Percentiles rank a stretch among this genome's conserved stretches.
phyloP scores from a whole-genome alignment of 2,329 filamentous ascomycete genomes.

The Xylariales sp. region DNA sequence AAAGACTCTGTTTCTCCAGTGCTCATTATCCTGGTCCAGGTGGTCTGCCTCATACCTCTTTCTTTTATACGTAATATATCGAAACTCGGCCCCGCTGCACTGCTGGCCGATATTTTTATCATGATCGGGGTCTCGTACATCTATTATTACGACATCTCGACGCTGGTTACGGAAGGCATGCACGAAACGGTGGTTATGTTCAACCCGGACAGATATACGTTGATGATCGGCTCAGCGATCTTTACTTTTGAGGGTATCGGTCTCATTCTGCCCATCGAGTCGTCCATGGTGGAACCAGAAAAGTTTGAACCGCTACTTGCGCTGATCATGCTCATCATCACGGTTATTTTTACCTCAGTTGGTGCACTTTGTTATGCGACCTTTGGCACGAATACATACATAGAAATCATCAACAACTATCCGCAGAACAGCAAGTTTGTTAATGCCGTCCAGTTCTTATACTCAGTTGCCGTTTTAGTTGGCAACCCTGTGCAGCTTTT shows the following conservation, averaged over 20 bases:
- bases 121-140: conserved; percentile 68
- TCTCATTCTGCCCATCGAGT: conserved; percentile 71
- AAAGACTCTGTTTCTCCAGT: conserved; percentile 48
- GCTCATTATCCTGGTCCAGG: conserved; percentile 61
- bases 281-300: conserved; percentile 67
- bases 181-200: conserved; percentile 61
- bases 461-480: conserved; percentile 68
- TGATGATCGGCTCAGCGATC: conserved; percentile 69
- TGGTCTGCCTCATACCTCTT: conserved; percentile 61
- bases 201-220: conserved; percentile 64
- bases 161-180: conserved; percentile 51
- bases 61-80: conserved; percentile 71
- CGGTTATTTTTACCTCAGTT: conserved; percentile 66
- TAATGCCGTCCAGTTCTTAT: conserved; percentile 71
- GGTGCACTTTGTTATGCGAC: conserved; percentile 71
- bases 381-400: conserved; percentile 64
- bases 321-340: conserved; percentile 69
- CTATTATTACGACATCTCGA: conserved; percentile 64
- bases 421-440: conserved; percentile 68
- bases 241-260: conserved; percentile 79
- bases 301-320: conserved; percentile 63
- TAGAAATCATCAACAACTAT: conserved; percentile 73
- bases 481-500: conserved; percentile 73
- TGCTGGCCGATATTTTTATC: conserved; percentile 70
- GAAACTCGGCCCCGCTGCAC: conserved; percentile 64